A percentile compares a stretch with the other conserved stretches of the same genome.
These are phyloP conservation scores for Henckelia pumila DNA, from an alignment of 257 asterid species.

Conservation along the genomic window DNA sequence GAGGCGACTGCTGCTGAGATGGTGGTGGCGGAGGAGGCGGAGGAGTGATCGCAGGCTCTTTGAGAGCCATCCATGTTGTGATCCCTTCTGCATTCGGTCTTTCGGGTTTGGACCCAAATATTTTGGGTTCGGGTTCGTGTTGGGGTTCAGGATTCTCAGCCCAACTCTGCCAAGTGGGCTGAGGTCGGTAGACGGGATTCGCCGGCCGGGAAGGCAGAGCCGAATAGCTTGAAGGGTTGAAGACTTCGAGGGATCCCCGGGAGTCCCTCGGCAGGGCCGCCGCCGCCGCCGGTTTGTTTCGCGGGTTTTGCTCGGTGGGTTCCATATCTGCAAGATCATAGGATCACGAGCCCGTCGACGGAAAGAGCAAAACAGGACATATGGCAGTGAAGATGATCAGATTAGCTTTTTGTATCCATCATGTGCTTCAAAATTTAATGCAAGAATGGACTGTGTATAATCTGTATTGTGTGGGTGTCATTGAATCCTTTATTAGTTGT, in stretches of 20 bases:
- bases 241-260: slow-evolving; percentile 83
- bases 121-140: slow-evolving; percentile 6
- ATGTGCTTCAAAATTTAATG: too few relatives aligned
- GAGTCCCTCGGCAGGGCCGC: slow-evolving; percentile 70
- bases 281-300: slow-evolving; percentile 33
- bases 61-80: slow-evolving; percentile 55
- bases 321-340: slow-evolving; percentile 44
- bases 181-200: slow-evolving; percentile 32
- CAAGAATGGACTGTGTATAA: too few relatives aligned
- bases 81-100: slow-evolving; percentile 27
- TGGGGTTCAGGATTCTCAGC: background rate
- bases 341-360: background rate
- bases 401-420: background rate
- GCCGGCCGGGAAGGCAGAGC: slow-evolving; percentile 21
- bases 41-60: slow-evolving; percentile 25
- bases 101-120: slow-evolving; percentile 8
- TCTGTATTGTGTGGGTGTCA: background rate
- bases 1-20: background rate
- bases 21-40: background rate
- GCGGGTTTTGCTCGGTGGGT: slow-evolving; percentile 30
- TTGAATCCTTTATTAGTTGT: background rate
- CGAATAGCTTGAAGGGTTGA: slow-evolving; percentile 55
- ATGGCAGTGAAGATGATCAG: background rate
- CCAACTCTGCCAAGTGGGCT: slow-evolving; percentile 43
- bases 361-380: too few relatives aligned